Evolutionary conservation across 306 rosid genomes (phyloP).

Genomic region (Rubus idaeus): DNA sequence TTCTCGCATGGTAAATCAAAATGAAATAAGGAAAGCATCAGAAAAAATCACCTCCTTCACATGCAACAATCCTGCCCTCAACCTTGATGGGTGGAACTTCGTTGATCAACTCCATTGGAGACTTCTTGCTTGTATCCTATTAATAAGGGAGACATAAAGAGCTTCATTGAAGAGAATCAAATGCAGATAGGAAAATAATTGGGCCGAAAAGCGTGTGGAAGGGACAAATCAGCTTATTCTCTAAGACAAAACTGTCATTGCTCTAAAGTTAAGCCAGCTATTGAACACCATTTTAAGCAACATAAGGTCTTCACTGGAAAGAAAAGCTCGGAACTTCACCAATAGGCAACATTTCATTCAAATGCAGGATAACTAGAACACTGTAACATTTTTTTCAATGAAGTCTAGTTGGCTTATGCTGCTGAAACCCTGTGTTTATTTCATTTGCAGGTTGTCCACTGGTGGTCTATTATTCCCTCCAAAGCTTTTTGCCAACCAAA

Average conservation of each 20-base stretch:
- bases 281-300: not conserved
- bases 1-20: not conserved
- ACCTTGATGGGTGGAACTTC: constrained; percentile 97
- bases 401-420: not conserved
- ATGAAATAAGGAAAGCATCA: not conserved
- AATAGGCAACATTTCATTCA: not conserved
- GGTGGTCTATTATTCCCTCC: not conserved
- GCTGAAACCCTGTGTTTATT: not conserved
- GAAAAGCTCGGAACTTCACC: not conserved
- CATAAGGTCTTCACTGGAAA: not conserved
- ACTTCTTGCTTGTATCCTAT: constrained; percentile 87
- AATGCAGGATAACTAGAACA: not conserved
- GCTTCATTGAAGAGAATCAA: not conserved
- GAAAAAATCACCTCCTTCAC: constrained; percentile 78
- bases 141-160: constrained; percentile 25
- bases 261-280: not conserved
- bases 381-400: not conserved
- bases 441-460: not conserved
- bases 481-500: not conserved
- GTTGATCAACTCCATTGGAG: constrained; percentile 97
- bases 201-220: not conserved
- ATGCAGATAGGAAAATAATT: not conserved
- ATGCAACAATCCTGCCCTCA: constrained; percentile 89
- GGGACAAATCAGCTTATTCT: not conserved
- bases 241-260: not conserved